A percentile compares a stretch with the other conserved stretches of the same genome.
phyloP scores from a whole-genome alignment of 192 early-diverging fungal species.

The Phycomyces nitens region DNA sequence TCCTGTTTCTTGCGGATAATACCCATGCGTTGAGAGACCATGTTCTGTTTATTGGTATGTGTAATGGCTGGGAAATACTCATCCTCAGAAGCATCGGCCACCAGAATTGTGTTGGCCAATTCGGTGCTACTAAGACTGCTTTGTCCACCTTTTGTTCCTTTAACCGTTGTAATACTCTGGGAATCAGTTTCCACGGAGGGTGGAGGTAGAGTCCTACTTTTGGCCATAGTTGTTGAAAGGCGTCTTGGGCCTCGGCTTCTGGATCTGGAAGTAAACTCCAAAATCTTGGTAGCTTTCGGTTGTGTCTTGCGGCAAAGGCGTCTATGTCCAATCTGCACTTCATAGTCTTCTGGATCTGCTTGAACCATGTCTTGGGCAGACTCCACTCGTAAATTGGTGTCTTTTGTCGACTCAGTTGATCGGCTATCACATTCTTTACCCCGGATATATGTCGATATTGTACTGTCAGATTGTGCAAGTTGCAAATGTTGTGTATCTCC shows the following conservation, averaged over 20 bases:
- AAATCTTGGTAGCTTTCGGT: slow-evolving; percentile 7
- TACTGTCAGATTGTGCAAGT: not conserved
- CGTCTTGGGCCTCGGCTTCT: not conserved
- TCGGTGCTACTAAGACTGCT: too few species aligned
- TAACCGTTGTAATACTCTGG: too few species aligned
- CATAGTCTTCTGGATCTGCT: not conserved
- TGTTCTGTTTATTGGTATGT: too few species aligned
- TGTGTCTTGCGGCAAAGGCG: slow-evolving; percentile 7
- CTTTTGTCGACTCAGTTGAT: not conserved
- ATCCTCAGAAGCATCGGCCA: too few species aligned
- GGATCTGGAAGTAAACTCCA: slow-evolving; percentile 11
- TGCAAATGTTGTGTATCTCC: slow-evolving; percentile 8
- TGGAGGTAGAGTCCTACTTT: too few species aligned
- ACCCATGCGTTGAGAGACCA: too few species aligned
- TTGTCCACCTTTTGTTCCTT: too few species aligned
- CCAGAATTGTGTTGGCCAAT: too few species aligned
- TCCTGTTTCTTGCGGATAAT: too few species aligned
- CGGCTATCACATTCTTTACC: slow-evolving; percentile 8
- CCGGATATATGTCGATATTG: slow-evolving; percentile 6
- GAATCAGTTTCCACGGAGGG: too few species aligned
- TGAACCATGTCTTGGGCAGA: not conserved
- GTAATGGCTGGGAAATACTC: too few species aligned
- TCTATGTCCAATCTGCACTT: not conserved
- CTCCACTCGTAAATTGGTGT: slow-evolving; percentile 5
- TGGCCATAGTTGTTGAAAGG: too few species aligned